Base-by-base conservation (phyloP, 352 stramenopile species). In the Sclerospora graminicola region DNA sequence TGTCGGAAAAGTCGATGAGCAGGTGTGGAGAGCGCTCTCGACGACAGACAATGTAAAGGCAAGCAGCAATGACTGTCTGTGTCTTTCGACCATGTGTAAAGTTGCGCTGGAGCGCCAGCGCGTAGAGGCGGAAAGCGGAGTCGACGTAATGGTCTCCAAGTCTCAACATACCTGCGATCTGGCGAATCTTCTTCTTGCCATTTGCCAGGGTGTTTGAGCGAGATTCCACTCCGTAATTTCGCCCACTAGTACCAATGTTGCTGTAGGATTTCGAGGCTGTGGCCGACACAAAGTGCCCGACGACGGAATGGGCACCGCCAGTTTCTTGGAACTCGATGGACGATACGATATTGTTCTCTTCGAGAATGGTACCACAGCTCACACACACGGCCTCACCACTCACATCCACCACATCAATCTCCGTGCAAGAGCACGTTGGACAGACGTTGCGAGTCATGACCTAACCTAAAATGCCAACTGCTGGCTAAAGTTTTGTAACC, bases 1-100 rank as follows among this genome's bases (percentile, higher is more conserved):
- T 96, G 72, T 99, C 97, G 10, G 75, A 94, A 61, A 99, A 99
- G 69, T 99, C 97, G 62, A 99, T 98, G 13, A 99, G 81, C 84
- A 99, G 84, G 54, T 99, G 95, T 46, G 97, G 95, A 50, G 87
- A 97, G 51, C 98, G 97, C 58, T 98, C 89, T 57, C 97, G 83
- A 20, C 97, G 76, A 67, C 96, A 99, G 0, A 98, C 93, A 42
- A 98, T 98, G 63, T 99, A 99, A 29, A 99, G 76, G 65, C 96
- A 99, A 9, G 96, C 91, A 4, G 95, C 95, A 19, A 98, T 95
- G 2, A 99, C 95, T 47, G 97, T 95, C 43, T 94, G 81, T n/a
- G 92, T 93, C 53, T 91, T 90, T 34, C 94, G 67, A 19, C 94
- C 95, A 45, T 98, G 91, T 14, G 95, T 96, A 63, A 99, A 99